Conservation (phyloP, 2,329 filamentous ascomycete genomes). For the Cordyceps cicadae region DNA sequence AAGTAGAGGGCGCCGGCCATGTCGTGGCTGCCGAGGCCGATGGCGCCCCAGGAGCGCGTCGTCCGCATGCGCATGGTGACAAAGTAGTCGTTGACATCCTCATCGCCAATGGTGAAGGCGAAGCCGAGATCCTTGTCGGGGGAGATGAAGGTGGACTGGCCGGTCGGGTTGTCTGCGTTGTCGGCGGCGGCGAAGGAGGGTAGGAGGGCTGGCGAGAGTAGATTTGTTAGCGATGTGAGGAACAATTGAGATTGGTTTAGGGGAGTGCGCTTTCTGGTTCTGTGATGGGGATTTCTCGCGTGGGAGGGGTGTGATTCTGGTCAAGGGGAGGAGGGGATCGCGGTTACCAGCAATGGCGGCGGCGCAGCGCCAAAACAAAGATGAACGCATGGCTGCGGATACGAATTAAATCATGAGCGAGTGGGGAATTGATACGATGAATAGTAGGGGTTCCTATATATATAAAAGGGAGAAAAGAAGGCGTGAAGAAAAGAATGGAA, state of each 20-base stretch:
- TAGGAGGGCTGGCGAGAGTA: slow-evolving; percentile 12
- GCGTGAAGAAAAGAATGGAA: neutral
- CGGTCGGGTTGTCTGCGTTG: slow-evolving; percentile 20
- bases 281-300: neutral
- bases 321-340: neutral
- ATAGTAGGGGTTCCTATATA: neutral
- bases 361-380: slow-evolving; percentile 9
- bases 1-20: slow-evolving; percentile 47
- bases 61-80: slow-evolving; percentile 44
- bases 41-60: slow-evolving; percentile 41
- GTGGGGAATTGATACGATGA: neutral
- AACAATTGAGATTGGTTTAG: neutral
- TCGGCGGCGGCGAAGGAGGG: slow-evolving; percentile 19
- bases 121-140: slow-evolving; percentile 38
- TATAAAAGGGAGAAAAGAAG: neutral
- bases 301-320: neutral
- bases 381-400: slow-evolving; percentile 1
- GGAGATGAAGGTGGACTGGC: slow-evolving; percentile 37
- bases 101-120: slow-evolving; percentile 40
- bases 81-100: slow-evolving; percentile 40
- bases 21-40: slow-evolving; percentile 45
- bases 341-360: slow-evolving; percentile 7
- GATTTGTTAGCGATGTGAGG: neutral
- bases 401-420: slow-evolving; percentile 6
- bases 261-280: neutral